Percentiles rank a stretch among this genome's conserved stretches.
Conservation (phyloP, 306 rosid species). For the Echinosophora koreensis region DNA sequence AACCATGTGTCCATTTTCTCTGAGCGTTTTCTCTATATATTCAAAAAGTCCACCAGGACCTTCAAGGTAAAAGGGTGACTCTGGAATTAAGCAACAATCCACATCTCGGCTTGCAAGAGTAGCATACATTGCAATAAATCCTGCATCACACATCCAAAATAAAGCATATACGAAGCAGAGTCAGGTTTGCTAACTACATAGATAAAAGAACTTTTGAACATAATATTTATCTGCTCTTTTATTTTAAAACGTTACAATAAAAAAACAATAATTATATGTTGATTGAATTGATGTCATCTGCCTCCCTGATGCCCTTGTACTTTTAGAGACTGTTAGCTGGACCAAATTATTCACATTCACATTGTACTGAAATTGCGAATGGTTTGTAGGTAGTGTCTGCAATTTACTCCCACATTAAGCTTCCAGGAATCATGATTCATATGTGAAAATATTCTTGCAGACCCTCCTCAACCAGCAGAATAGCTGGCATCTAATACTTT, state of each 20-base stretch:
- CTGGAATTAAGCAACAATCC: slow-evolving; percentile 98
- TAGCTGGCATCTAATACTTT: slow-evolving; percentile 13
- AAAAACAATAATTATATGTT: neutral
- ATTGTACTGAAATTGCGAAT: neutral
- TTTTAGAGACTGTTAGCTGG: neutral
- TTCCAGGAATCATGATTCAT: slow-evolving; percentile 7
- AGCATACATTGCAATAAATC: slow-evolving; percentile 94
- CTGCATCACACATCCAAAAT: slow-evolving; percentile 57
- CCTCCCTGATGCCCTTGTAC: slow-evolving; percentile 8
- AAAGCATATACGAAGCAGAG: slow-evolving; percentile 9
- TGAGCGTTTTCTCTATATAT: slow-evolving; percentile 72
- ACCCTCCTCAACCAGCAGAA: slow-evolving; percentile 11
- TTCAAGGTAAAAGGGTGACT: slow-evolving; percentile 92
- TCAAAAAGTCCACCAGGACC: slow-evolving; percentile 93
- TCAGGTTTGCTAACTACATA: slow-evolving; percentile 9
- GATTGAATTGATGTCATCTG: slow-evolving; percentile 7
- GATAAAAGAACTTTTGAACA: slow-evolving; percentile 3
- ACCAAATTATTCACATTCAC: slow-evolving; percentile 1
- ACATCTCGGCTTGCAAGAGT: slow-evolving; percentile 98
- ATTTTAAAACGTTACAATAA: neutral
- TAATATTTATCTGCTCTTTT: neutral
- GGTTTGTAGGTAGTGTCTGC: neutral
- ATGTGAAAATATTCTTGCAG: neutral
- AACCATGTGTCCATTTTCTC: slow-evolving; percentile 94
- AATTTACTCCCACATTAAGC: slow-evolving; percentile 19